Evolutionary conservation across 2,329 filamentous ascomycete genomes (phyloP).

Genomic region (Aspergillus spinulosporus): DNA sequence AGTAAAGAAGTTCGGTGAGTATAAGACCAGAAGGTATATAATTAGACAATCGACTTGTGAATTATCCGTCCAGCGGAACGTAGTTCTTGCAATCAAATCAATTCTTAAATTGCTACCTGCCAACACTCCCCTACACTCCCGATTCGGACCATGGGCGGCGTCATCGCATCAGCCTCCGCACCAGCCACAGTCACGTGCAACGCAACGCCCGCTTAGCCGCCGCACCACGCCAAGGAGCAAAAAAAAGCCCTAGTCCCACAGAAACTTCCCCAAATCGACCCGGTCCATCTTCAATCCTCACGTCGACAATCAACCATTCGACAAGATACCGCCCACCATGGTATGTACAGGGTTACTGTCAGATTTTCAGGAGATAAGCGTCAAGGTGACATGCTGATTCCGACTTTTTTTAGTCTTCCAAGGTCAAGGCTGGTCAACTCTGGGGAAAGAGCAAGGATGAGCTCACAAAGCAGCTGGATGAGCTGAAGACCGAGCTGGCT

Average conservation of each 20-base stretch:
- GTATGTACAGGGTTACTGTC: conserved; percentile 34
- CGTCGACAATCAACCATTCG: conserved; percentile 50
- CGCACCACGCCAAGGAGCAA: conserved; percentile 31
- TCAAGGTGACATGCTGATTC: conserved; percentile 24
- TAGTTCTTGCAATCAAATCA: neutral
- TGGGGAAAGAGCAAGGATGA: conserved; percentile 99
- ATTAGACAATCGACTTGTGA: neutral
- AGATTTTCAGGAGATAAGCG: neutral
- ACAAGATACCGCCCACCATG: conserved; percentile 45
- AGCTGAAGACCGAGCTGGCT: conserved; percentile 94
- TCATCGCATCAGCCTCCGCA: conserved; percentile 10
- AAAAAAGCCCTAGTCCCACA: conserved; percentile 50
- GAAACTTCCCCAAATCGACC: conserved; percentile 40
- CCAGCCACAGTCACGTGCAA: conserved; percentile 31
- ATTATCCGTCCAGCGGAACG: conserved; percentile 16
- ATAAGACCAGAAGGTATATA: neutral
- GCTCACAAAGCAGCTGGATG: conserved; percentile 88
- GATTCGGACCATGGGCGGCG: neutral
- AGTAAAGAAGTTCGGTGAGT: neutral
- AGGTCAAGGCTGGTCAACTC: conserved; percentile 94
- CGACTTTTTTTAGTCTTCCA: conserved; percentile 55
- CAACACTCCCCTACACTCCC: conserved; percentile 1
- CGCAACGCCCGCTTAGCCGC: conserved; percentile 34
- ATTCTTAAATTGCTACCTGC: neutral
- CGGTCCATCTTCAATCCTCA: conserved; percentile 45